Base-by-base conservation (phyloP, 2,329 filamentous ascomycete genomes). In the Xylariaceae sp. region DNA sequence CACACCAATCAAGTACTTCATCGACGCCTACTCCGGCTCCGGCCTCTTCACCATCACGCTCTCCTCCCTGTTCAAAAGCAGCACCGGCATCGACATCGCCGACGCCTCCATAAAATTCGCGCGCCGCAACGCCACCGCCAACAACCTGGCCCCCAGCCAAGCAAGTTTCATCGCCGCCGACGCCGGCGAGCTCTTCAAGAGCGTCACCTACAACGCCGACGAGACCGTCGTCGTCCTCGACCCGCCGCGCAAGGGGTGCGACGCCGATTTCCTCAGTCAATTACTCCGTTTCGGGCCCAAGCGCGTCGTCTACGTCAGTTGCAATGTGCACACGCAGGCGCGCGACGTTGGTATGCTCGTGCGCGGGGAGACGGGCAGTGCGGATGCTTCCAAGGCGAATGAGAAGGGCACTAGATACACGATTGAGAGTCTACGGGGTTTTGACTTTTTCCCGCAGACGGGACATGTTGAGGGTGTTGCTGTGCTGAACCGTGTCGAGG, bases 301-400 rank as follows among this genome's bases (percentile, higher is more conserved):
- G 64, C 81, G 94, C 60, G 85, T 99, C 9, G 85, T 96, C 3
- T 99, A 99, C 73, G 93, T 99, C 47, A 96, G 90, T 71, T 99
- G 94, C 70, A 99, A 99, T 70, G 94, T 99, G 65, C 94, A 99
- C 72, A 97, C 93, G 7, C 94, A 97, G 80, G 94, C 94, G 11
- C 80, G 94, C 56, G 94, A 99, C 74, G 87, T 99, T 0, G 94
- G 92, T 0, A 85, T 93, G 62, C 76, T 99, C 69, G 91, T 97
- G 0, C 82, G 88, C 42, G 92, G 92, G 0, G 75, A 84, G 69
- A 73, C 74, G 13, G 68, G 52, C 70, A 73, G 13, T 69, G n/a
- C 71, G 75, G 64, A 72, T 67, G 67, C 9, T 65, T 70, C 61
- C 59, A 72, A 68, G n/a, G 61, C 57, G 35, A 69, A 74, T 50